phyloP scores from a whole-genome alignment of 768 basidiomycete genomes.

The Mycena pura region DNA sequence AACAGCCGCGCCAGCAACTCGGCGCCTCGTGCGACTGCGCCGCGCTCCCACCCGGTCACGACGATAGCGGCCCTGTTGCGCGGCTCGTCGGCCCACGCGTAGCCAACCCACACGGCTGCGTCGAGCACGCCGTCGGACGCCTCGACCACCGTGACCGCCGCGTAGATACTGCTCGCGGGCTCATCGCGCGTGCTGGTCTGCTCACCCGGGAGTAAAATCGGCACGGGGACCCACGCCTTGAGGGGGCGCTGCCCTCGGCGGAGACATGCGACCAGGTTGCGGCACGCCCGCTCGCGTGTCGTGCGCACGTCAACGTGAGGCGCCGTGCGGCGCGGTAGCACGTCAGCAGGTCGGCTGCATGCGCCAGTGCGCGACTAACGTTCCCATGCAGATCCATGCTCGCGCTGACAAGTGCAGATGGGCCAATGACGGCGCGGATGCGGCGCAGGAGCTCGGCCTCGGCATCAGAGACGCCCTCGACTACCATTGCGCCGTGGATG shows the following conservation, averaged over 20 bases:
- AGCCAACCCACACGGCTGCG: conserved; percentile 6
- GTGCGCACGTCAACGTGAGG: conserved; percentile 5
- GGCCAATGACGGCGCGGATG: conserved; percentile 2
- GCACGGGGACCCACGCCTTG: conserved; percentile 8
- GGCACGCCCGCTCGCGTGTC: conserved; percentile 3
- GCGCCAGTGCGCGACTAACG: conserved; percentile 2
- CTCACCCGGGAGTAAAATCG: conserved; percentile 6
- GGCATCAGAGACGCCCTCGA: conserved; percentile 4
- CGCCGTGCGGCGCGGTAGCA: conserved; percentile 7
- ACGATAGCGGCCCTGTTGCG: conserved; percentile 4
- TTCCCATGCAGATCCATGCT: conserved; percentile 8
- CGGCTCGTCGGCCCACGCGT: conserved; percentile 5
- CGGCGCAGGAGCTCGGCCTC: conserved; percentile 3
- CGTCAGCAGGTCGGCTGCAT: conserved; percentile 3
- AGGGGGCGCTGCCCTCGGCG: conserved; percentile 8
- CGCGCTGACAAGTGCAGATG: conserved; percentile 6
- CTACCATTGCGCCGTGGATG: conserved; percentile 8
- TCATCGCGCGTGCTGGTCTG: conserved; percentile 8
- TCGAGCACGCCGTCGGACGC: conserved; percentile 5
- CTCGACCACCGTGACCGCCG: neutral
- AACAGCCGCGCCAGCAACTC: conserved; percentile 7
- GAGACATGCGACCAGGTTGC: conserved; percentile 5
- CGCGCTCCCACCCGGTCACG: conserved; percentile 6
- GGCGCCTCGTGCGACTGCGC: conserved; percentile 6
- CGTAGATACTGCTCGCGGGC: conserved; percentile 5